Evolutionary conservation across 805 yeast genomes (phyloP), one percentile per base, ranked within the genome.

Genomic region (Candida nanaspora): DNA sequence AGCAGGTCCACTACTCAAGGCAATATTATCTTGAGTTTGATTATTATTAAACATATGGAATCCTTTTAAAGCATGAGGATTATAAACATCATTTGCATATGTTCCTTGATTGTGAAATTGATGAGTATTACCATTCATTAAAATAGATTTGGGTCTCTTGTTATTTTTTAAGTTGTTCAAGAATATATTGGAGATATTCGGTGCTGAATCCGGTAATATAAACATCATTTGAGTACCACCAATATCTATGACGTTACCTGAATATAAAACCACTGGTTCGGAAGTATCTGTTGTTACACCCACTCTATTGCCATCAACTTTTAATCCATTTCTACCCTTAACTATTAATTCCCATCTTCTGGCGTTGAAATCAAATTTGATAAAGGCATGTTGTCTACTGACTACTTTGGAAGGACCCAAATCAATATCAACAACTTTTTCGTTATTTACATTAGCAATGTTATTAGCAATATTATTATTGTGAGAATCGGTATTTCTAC

Each of bases 171-270:
- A 61, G 38, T 61, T 56, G 33, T 57, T 50, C 41, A 72, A 57
- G 58, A 76, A 68, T 37, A 64, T 63, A 33, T 62, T 70, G 46
- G 84, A 74, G 7, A 89, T 70, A 27, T 63, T 65, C 3, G 96
- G 96, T 11, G 78, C 77, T 4, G 86, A 79, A 58, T 89, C 97
- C 2, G 99, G 99, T 49, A 93, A 68, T 30, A 93, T 93, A 57
- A 93, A 93, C 95, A 93, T 91, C 98, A 93, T 93, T 63, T 93
- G 98, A 10, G 96, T 88, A 6, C 97, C 97, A 15, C 98, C 98
- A 35, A 93, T 80, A 53, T 93, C 99, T 42, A 93, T 63, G 15
- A 93, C 78, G 33, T 91, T 85, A n/a, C 98, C 98, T 2, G 94
- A 82, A 39, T 74, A 72, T 41, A 93, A 70, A 11, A 80, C 72